These are phyloP conservation scores for Penicillium nordicum DNA, from an alignment of 2,329 filamentous ascomycete genomes.

Conservation along the genomic window DNA sequence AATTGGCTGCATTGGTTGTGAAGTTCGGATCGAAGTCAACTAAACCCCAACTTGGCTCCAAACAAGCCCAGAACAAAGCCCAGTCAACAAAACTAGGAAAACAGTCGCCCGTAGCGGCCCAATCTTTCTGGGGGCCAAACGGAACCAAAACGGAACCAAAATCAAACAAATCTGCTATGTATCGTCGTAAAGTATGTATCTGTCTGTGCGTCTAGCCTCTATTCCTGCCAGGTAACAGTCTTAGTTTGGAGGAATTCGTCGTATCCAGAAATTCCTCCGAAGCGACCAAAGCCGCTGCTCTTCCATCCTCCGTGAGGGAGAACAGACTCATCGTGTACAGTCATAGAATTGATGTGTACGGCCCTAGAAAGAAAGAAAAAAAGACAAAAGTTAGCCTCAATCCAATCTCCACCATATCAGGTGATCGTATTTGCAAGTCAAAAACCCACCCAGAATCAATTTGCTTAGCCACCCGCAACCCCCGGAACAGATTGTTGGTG, in stretches of 20 bases:
- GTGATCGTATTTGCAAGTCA: neutral
- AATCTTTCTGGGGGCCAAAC: neutral
- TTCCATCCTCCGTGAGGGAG: slow-evolving; percentile 65
- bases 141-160: neutral
- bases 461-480: slow-evolving; percentile 57
- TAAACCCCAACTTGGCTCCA: neutral
- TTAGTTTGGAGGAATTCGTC: slow-evolving; percentile 63
- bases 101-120: neutral
- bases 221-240: slow-evolving; percentile 57
- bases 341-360: slow-evolving; percentile 59
- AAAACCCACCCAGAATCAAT: slow-evolving; percentile 60
- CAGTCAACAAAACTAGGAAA: neutral
- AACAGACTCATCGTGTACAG: slow-evolving; percentile 60
- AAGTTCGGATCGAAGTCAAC: neutral
- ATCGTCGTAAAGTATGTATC: neutral
- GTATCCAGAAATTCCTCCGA: slow-evolving; percentile 53
- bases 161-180: neutral
- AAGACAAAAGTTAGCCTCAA: neutral
- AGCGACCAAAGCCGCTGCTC: slow-evolving; percentile 56
- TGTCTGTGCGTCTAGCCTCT: slow-evolving; percentile 2
- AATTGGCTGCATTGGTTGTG: neutral
- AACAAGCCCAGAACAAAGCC: neutral
- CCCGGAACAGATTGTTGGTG: slow-evolving; percentile 62
- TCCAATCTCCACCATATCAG: neutral
- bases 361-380: slow-evolving; percentile 11